Evolutionary conservation across 2,329 filamentous ascomycete species (phyloP), one percentile per base, ranked within the genome.

Genomic region (Microcyclospora pomicola): DNA sequence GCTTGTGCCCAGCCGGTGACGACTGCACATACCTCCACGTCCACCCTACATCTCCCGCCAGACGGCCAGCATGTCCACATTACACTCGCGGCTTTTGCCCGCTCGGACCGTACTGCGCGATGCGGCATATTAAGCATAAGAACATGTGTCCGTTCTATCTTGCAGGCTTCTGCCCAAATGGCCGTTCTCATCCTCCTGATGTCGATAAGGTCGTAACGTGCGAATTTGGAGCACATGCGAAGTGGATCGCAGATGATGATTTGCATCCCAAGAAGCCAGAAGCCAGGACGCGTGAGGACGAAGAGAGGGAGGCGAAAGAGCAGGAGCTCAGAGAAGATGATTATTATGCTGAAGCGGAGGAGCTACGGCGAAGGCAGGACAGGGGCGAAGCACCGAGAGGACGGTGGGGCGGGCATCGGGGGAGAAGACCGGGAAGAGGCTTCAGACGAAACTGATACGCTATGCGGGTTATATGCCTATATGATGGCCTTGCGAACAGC

Each of bases 81-180:
- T 98, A 95, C 66, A 86, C 95, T 44, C 78, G 81, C 49, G 91
- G 91, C 2, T 96, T 96, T 66, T 98, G 91, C 54, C 84, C 85
- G 13, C 71, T 96, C 9, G 91, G 91, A 0, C 86, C 87, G 1
- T 65, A 74, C 42, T 98, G 91, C 61, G 77, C 80, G 15, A 86
- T 94, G 63, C 82, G 87, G 49, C 91, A 98, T 62, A 79, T 93
- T 40, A 75, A 86, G 42, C 77, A 82, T 46, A 52, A 56, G 27
- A 77, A 73, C 47, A 60, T 94, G 6, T 98, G 91, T 57, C 69
- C 69, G 1, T 94, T 80, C 59, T 98, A 93, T 56, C 67, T 96
- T 12, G 85, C 85, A 6, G 91, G 91, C 1, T 98, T 98, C 66
- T 98, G 91, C 58, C 91, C 91, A 0, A 82, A 93, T 39, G 88